Percentiles rank a stretch among this genome's conserved stretches.
phyloP scores from a whole-genome alignment of 176 grass and related monocot species.

The Dendrocalamus sinicus region DNA sequence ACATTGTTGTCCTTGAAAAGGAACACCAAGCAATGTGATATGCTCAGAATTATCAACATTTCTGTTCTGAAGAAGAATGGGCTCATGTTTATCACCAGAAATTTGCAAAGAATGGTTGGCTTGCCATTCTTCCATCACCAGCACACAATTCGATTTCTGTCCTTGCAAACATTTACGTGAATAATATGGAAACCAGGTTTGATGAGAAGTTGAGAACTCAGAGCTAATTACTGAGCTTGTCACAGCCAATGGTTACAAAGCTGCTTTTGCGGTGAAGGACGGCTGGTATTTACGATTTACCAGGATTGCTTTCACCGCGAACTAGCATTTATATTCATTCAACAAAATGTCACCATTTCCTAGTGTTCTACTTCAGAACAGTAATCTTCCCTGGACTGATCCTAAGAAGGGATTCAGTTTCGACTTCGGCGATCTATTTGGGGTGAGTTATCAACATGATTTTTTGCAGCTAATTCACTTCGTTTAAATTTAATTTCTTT shows the following conservation, averaged over 20 bases:
- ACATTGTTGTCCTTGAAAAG: not conserved
- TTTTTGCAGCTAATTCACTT: not conserved
- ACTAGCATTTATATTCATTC: slow-evolving; percentile 34
- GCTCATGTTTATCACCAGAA: not conserved
- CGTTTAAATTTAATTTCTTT: not conserved
- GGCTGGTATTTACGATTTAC: slow-evolving; percentile 64
- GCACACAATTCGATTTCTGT: not conserved
- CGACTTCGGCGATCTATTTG: slow-evolving; percentile 68
- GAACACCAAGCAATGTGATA: not conserved
- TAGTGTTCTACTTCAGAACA: slow-evolving; percentile 72
- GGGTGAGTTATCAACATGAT: slow-evolving; percentile 56
- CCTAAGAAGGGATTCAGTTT: slow-evolving; percentile 72
- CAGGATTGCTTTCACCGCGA: not conserved
- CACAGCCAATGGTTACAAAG: slow-evolving; percentile 86
- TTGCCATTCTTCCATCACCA: not conserved
- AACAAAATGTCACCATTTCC: slow-evolving; percentile 48
- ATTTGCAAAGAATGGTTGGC: not conserved
- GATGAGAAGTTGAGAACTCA: slow-evolving; percentile 90
- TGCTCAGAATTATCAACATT: not conserved
- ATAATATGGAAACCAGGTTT: slow-evolving; percentile 63
- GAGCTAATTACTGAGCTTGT: slow-evolving; percentile 82
- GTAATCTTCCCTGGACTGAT: slow-evolving; percentile 80
- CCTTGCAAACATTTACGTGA: slow-evolving; percentile 33
- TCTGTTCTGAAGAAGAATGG: slow-evolving; percentile 3
- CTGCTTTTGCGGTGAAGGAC: slow-evolving; percentile 89